These are phyloP conservation scores for Solanum sejunctum DNA, from an alignment of 257 asterid genomes.

Conservation along the genomic window DNA sequence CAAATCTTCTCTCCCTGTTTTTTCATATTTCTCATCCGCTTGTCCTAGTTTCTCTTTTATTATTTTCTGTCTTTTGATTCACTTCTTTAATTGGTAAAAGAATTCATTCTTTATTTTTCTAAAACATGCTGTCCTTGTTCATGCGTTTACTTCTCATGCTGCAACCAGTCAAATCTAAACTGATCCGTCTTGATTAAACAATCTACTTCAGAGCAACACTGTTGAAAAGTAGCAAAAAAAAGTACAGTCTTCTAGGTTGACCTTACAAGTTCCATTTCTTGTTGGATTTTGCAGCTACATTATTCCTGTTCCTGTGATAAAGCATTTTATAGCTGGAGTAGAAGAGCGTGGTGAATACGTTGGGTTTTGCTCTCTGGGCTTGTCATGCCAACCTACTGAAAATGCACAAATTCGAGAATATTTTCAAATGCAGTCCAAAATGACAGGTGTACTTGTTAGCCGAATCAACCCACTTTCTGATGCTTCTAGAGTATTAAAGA, in stretches of 20 bases:
- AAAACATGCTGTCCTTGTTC: background rate
- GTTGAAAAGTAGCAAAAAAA: background rate
- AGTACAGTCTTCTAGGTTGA: background rate
- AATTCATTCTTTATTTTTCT: background rate
- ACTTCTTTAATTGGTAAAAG: background rate
- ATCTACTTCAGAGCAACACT: background rate
- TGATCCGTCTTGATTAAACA: background rate
- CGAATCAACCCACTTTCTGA: conserved; percentile 74
- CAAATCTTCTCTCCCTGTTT: background rate
- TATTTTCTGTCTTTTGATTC: background rate
- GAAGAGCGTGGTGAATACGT: conserved; percentile 79
- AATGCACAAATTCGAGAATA: conserved; percentile 71
- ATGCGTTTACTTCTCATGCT: background rate
- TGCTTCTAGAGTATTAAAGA: conserved; percentile 48
- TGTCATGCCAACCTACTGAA: conserved; percentile 92
- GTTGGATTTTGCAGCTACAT: conserved; percentile 47
- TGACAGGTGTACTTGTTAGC: conserved; percentile 83
- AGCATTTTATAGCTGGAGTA: conserved; percentile 74
- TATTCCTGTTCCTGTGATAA: conserved; percentile 92
- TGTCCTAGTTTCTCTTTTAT: background rate
- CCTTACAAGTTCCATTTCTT: background rate
- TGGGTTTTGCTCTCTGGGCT: conserved; percentile 91
- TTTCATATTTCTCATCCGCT: background rate
- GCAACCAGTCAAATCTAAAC: background rate
- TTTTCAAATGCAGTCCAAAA: conserved; percentile 54